Conservation (phyloP, 805 yeast genomes). For the Yamadazyma tumulicola region DNA sequence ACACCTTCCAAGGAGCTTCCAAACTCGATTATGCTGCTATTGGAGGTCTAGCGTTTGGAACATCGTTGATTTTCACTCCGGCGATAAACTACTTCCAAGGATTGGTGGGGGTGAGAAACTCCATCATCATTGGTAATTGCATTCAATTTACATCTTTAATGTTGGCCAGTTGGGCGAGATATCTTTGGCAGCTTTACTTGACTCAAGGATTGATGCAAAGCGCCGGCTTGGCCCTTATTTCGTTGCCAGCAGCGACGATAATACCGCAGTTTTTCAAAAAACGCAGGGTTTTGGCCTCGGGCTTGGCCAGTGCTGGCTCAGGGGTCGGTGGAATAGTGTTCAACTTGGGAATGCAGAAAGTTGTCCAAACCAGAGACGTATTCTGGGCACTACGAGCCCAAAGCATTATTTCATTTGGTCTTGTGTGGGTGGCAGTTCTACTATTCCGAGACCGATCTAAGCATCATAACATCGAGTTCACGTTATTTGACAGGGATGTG, state of each 20-base stretch:
- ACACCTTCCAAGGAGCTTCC: slow-evolving; percentile 51
- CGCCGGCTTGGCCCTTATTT: slow-evolving; percentile 52
- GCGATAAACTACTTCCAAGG: slow-evolving; percentile 46
- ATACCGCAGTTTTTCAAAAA: slow-evolving; percentile 71
- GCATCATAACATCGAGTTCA: slow-evolving; percentile 21
- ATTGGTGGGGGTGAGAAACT: slow-evolving; percentile 35
- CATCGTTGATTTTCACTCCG: slow-evolving; percentile 52
- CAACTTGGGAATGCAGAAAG: slow-evolving; percentile 46
- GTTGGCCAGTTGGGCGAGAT: slow-evolving; percentile 52
- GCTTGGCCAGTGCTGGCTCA: slow-evolving; percentile 48
- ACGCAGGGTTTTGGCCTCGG: slow-evolving; percentile 53
- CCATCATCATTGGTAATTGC: slow-evolving; percentile 45
- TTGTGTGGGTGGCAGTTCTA: slow-evolving; percentile 20
- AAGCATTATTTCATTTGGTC: slow-evolving; percentile 33
- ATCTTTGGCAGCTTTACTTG: slow-evolving; percentile 62
- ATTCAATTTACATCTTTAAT: slow-evolving; percentile 53
- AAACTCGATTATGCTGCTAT: slow-evolving; percentile 61
- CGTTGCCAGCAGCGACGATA: slow-evolving; percentile 56
- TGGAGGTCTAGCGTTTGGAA: slow-evolving; percentile 65
- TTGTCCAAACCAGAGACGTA: slow-evolving; percentile 34
- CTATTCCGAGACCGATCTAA: slow-evolving; percentile 17
- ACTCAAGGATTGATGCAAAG: slow-evolving; percentile 70
- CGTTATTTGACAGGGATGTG: slow-evolving; percentile 39
- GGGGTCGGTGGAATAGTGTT: slow-evolving; percentile 52
- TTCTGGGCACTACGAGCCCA: slow-evolving; percentile 52